Conservation (phyloP, 1,284 basidiomycete genomes). For the Pholiota adiposa region DNA sequence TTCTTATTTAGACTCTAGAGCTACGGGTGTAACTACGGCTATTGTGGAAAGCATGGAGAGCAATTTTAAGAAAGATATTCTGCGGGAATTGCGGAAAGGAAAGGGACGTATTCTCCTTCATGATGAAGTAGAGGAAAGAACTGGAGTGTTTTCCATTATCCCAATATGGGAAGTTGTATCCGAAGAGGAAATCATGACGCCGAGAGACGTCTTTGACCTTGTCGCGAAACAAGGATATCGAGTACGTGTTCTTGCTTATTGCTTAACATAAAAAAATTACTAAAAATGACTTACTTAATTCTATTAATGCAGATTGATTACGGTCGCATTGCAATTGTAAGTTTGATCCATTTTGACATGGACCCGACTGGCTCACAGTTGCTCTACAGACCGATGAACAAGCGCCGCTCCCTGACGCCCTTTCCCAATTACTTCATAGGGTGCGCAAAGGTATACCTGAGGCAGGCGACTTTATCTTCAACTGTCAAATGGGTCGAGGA, state of each 20-base stretch:
- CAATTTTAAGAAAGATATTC: conserved; percentile 88
- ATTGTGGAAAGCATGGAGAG: conserved; percentile 95
- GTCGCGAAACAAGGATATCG: conserved; percentile 80
- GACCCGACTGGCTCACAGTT: background rate
- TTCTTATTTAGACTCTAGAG: conserved; percentile 47
- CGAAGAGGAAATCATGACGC: conserved; percentile 92
- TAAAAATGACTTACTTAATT: background rate
- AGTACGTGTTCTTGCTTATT: conserved; percentile 43
- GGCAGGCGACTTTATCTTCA: conserved; percentile 83
- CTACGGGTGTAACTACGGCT: conserved; percentile 92
- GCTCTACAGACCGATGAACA: conserved; percentile 87
- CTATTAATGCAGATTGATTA: conserved; percentile 76
- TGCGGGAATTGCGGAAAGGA: conserved; percentile 78
- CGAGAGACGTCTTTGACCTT: conserved; percentile 81
- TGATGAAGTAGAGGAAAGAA: conserved; percentile 94
- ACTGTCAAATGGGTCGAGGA: conserved; percentile 88
- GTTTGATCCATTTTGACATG: conserved; percentile 28
- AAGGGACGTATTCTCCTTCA: conserved; percentile 89
- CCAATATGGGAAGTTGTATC: conserved; percentile 88
- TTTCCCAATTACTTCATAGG: conserved; percentile 79
- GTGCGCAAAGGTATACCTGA: conserved; percentile 66
- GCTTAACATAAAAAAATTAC: background rate
- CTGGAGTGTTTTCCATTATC: conserved; percentile 88
- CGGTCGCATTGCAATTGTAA: conserved; percentile 82
- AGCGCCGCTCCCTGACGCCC: conserved; percentile 87